A percentile compares a stretch with the other conserved stretches of the same genome.
Conservation (phyloP, 768 basidiomycete species). For the Mycena belliarum region DNA sequence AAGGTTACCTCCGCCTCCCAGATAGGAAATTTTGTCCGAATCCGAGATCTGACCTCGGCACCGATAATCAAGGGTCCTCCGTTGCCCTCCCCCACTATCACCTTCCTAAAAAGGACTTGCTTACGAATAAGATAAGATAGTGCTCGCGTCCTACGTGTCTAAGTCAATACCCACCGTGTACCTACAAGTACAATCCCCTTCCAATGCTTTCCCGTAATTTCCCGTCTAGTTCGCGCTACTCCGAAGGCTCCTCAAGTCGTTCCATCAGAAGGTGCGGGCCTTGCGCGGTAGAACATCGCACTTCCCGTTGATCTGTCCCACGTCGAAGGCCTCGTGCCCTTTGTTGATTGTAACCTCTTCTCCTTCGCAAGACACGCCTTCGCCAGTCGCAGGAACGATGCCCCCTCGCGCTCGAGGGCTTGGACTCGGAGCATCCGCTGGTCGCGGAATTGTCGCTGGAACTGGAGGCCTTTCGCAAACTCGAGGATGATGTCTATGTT, state of each 20-base stretch:
- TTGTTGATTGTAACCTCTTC: slow-evolving; percentile 19
- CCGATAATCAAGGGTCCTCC: no score
- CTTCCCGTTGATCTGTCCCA: slow-evolving; percentile 23
- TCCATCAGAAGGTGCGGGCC: neutral
- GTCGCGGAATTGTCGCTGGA: slow-evolving; percentile 29
- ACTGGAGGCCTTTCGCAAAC: slow-evolving; percentile 25
- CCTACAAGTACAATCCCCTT: neutral
- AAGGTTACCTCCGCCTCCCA: no score
- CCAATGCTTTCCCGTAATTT: neutral
- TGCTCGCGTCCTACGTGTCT: neutral
- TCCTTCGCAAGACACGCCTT: slow-evolving; percentile 25
- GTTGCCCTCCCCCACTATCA: slow-evolving; percentile 7
- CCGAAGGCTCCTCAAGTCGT: neutral
- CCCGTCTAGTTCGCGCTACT: no score
- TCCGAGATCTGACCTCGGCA: no score
- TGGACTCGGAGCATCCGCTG: slow-evolving; percentile 22
- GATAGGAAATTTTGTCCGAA: no score
- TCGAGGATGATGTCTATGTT: slow-evolving; percentile 20
- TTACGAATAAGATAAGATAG: slow-evolving; percentile 7
- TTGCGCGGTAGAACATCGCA: slow-evolving; percentile 14
- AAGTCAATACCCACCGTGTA: neutral
- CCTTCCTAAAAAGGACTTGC: neutral
- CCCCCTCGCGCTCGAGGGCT: slow-evolving; percentile 23
- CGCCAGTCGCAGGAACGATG: slow-evolving; percentile 24
- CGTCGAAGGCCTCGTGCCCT: slow-evolving; percentile 20